Conservation (phyloP, 1,284 basidiomycete genomes). For the Anthracocystis panici-leucophaei region DNA sequence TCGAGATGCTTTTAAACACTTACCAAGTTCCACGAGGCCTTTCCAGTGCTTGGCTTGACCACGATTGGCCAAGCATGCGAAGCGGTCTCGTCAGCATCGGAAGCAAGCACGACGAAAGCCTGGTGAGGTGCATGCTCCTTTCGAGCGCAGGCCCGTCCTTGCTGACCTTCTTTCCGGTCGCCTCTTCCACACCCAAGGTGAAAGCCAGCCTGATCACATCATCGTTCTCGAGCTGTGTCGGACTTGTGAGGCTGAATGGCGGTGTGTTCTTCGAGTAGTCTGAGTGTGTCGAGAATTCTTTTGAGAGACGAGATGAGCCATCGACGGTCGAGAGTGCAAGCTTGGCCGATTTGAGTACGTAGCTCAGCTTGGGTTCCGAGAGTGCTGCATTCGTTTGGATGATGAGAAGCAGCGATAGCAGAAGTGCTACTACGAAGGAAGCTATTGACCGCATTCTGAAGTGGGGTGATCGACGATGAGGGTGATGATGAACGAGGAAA, state of each 20-base stretch:
- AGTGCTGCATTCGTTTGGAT: slow-evolving; percentile 32
- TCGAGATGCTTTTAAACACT: not conserved
- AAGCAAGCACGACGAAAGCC: slow-evolving; percentile 46
- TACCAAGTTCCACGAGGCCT: slow-evolving; percentile 55
- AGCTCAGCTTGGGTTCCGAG: slow-evolving; percentile 44
- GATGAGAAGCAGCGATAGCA: slow-evolving; percentile 25
- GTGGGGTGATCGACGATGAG: not conserved
- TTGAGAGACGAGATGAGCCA: slow-evolving; percentile 48
- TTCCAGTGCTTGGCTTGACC: slow-evolving; percentile 52
- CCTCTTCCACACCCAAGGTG: slow-evolving; percentile 38
- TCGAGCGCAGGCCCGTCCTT: slow-evolving; percentile 29
- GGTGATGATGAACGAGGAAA: not conserved
- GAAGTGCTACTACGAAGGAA: slow-evolving; percentile 1
- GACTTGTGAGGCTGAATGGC: slow-evolving; percentile 30
- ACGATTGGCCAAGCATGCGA: slow-evolving; percentile 41
- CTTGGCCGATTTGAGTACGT: slow-evolving; percentile 49
- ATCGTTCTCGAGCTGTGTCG: slow-evolving; percentile 49
- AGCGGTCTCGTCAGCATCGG: slow-evolving; percentile 5
- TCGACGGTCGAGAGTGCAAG: slow-evolving; percentile 49
- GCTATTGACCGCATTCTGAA: slow-evolving; percentile 36
- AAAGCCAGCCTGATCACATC: slow-evolving; percentile 53
- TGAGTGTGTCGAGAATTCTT: slow-evolving; percentile 35
- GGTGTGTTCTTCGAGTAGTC: slow-evolving; percentile 38
- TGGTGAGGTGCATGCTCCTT: slow-evolving; percentile 55
- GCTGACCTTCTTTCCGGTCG: slow-evolving; percentile 15